These are phyloP conservation scores for Laburnicola sp. DNA, from an alignment of 2,329 filamentous ascomycete species.

Conservation along the genomic window DNA sequence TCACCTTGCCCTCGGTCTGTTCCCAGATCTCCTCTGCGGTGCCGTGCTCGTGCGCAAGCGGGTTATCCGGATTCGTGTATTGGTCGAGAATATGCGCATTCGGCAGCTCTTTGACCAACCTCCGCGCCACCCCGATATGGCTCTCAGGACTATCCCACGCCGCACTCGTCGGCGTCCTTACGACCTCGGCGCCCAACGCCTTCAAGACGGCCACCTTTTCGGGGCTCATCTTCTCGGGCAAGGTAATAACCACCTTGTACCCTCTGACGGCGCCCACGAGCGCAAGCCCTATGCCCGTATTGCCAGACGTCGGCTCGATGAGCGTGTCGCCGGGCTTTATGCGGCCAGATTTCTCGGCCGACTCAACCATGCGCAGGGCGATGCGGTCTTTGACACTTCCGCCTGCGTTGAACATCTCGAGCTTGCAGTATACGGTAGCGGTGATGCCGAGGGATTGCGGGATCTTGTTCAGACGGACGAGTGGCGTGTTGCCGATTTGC, in stretches of 20 bases:
- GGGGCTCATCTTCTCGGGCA: slow-evolving; percentile 98
- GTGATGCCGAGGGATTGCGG: slow-evolving; percentile 88
- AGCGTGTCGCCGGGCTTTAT: slow-evolving; percentile 97
- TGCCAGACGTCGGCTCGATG: slow-evolving; percentile 97
- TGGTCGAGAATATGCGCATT: slow-evolving; percentile 98
- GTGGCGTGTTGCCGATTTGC: slow-evolving; percentile 93
- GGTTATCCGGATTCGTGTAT: slow-evolving; percentile 90
- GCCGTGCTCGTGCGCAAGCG: slow-evolving; percentile 87
- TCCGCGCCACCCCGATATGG: slow-evolving; percentile 90
- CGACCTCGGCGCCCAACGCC: slow-evolving; percentile 94
- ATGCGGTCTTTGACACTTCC: slow-evolving; percentile 95
- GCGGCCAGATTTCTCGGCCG: slow-evolving; percentile 84
- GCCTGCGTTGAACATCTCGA: slow-evolving; percentile 91
- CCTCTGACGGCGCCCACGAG: slow-evolving; percentile 94
- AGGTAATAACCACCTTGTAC: slow-evolving; percentile 97
- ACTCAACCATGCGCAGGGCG: slow-evolving; percentile 94
- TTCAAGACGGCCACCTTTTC: slow-evolving; percentile 96
- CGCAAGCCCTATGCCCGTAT: slow-evolving; percentile 95
- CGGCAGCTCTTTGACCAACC: slow-evolving; percentile 91
- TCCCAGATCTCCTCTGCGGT: slow-evolving; percentile 96
- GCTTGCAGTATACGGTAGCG: slow-evolving; percentile 85
- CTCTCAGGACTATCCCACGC: slow-evolving; percentile 94
- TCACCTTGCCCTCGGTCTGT: slow-evolving; percentile 82
- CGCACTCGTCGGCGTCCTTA: slow-evolving; percentile 93
- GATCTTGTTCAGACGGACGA: slow-evolving; percentile 90